A percentile compares a stretch with the other conserved stretches of the same genome.
Evolutionary conservation across 768 basidiomycete genomes (phyloP).

Genomic region (Cystofilobasidium macerans): DNA sequence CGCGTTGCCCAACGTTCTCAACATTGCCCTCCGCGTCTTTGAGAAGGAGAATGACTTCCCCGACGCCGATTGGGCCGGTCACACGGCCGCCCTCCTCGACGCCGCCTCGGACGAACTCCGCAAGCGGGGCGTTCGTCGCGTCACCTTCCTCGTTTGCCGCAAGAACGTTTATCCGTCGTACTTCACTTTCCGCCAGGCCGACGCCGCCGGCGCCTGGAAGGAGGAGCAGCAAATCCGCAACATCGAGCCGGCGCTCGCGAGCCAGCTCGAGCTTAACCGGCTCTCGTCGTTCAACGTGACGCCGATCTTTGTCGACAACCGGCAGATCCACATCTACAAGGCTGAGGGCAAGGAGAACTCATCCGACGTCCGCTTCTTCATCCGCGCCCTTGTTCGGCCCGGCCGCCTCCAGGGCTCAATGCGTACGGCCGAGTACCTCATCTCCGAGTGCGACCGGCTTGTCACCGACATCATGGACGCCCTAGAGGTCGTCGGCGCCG

Average conservation of each 20-base stretch:
- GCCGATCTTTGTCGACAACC: constrained; percentile 91
- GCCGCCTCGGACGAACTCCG: constrained; percentile 51
- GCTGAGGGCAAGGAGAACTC: constrained; percentile 91
- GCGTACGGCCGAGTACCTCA: constrained; percentile 93
- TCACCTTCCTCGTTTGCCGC: constrained; percentile 84
- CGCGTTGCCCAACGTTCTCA: constrained; percentile 84
- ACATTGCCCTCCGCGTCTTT: constrained; percentile 83
- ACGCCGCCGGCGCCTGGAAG: constrained; percentile 56
- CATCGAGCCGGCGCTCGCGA: constrained; percentile 94
- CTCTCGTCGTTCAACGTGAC: constrained; percentile 92
- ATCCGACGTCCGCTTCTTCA: constrained; percentile 95
- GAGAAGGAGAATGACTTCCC: constrained; percentile 63
- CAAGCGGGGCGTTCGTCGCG: constrained; percentile 75
- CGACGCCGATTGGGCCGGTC: constrained; percentile 61
- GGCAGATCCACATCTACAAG: constrained; percentile 97
- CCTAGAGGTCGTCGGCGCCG: constrained; percentile 80
- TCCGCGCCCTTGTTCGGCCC: constrained; percentile 89
- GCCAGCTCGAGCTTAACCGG: constrained; percentile 92
- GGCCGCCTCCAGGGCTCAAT: constrained; percentile 78
- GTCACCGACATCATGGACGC: constrained; percentile 89
- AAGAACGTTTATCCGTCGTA: constrained; percentile 85
- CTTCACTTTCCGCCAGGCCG: constrained; percentile 60
- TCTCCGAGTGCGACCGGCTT: constrained; percentile 94
- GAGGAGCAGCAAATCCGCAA: constrained; percentile 96
- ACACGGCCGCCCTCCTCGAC: constrained; percentile 62